Evolutionary conservation across 352 stramenopile species (phyloP), one percentile per base, ranked within the genome.

Genomic region (Blastocystis sp.): DNA sequence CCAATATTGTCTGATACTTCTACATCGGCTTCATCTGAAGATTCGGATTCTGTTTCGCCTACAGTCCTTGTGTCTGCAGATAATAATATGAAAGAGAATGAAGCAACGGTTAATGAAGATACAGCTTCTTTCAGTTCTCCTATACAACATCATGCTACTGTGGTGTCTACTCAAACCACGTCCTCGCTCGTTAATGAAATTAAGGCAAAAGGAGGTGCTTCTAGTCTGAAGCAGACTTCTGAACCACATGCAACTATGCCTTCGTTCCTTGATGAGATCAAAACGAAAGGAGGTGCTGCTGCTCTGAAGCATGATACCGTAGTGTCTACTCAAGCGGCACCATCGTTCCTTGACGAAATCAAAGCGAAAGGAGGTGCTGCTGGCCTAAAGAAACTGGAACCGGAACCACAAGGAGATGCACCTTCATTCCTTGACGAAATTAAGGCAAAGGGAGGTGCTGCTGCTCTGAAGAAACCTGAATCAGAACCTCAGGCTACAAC

Each of bases 381-480:
- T 0, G 66, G 39, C 29, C 35, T 78, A 29, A 78, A 78, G 5
- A 78, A 78, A 19, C 39, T 59, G 35, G 39, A 78, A 2, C 11
- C 61, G 24, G 12, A n/a, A 0, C 37, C 61, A 16, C 27, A 46
- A 54, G 42, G 32, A 9, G 63, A 75, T n/a, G n/a, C n/a, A n/a
- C n/a, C n/a, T n/a, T n/a, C n/a, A 59, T 78, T 78, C 66, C 35
- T 78, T 7, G 66, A 27, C 35, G 66, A 78, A 46, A 78, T 78
- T 29, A 21, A 39, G 32, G 42, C 35, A 7, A 78, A 78, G n/a
- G 42, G 66, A 78, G 66, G 66, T 7, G 66, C 66, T n/a, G 66
- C 66, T 21, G 66, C 66, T 37, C 35, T 78, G 1, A 78, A 78
- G 66, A 78, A 78, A 46, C n/a, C n/a, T n/a, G n/a, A n/a, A n/a